Evolutionary conservation across 768 basidiomycete genomes (phyloP), one percentile per base, ranked within the genome.

Genomic region (Pluteus cervinus): DNA sequence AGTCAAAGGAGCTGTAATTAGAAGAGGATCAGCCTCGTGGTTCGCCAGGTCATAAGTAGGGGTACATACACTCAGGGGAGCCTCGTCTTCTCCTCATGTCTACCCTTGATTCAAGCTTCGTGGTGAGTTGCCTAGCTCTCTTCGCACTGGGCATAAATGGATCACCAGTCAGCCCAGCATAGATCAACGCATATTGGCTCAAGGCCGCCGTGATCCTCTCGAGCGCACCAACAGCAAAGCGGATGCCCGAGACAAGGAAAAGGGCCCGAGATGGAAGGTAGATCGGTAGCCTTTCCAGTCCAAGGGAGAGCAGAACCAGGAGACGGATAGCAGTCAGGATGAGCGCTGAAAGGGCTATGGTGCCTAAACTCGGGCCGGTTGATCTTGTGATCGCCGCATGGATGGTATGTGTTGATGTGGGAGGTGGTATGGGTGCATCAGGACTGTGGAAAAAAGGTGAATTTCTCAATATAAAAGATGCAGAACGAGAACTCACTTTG

Each of bases 341-440:
- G 23, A 92, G 69, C 0, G 87, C 77, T 3, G 88, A 75, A 33
- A 92, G 65, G 39, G 75, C 76, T 36, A 91, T 76, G 1, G 81
- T 80, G 2, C 93, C 93, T 5, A 93, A 61, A 0, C 85, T 91
- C 1, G 87, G 81, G 4, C 84, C 81, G 1, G 81, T 81, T 0
- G 92, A 76, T 1, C 93, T 82, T 29, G 75, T 71, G 32, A 92
- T 62, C 1, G 88, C 85, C 2, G 81, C 77, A 39, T 86, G 84
- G 15, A 89, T 82, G 1, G 76, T 73, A 46, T 81, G 83, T 11
- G 81, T 86, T 18, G 79, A 79, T 15, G 60, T 66, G 14, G 76
- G 75, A 4, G 62, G 66, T 15, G 75, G 72, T 3, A 61, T 60
- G 2, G 69, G 52, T 21, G 54, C 45, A 18, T 53, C 47, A 15